Conservation (phyloP, 1,284 basidiomycete species). For the Mycena citricolor region DNA sequence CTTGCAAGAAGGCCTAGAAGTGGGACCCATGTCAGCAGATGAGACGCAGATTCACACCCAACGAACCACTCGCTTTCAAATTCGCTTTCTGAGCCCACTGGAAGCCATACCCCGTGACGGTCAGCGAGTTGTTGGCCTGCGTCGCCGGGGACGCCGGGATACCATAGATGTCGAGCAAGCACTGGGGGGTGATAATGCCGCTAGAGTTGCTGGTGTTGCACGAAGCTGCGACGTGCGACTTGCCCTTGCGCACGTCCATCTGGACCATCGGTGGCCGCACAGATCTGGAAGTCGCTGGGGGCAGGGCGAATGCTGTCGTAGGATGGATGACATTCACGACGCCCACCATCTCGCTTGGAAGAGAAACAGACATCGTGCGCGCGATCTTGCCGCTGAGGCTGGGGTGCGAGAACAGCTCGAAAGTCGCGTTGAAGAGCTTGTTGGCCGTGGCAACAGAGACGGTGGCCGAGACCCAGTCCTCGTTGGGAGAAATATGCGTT, state of each 20-base stretch:
- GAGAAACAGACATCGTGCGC: conserved; percentile 42
- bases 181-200: conserved; percentile 43
- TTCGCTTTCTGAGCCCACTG: conserved; percentile 44
- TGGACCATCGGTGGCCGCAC: conserved; percentile 15
- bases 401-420: conserved; percentile 39
- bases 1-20: conserved; percentile 37
- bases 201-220: conserved; percentile 39
- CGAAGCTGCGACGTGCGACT: conserved; percentile 26
- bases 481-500: conserved; percentile 33
- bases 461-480: conserved; percentile 42
- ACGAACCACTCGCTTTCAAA: conserved; percentile 24
- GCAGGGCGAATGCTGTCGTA: conserved; percentile 38
- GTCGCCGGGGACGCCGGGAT: conserved; percentile 36
- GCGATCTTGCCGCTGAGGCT: conserved; percentile 36
- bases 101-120: conserved; percentile 41
- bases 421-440: conserved; percentile 39
- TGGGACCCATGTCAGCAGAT: not conserved
- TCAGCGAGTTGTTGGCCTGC: conserved; percentile 37
- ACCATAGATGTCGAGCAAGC: conserved; percentile 42
- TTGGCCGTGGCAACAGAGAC: conserved; percentile 47
- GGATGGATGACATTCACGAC: conserved; percentile 44
- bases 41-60: not conserved
- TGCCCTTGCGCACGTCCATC: conserved; percentile 27
- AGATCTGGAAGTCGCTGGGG: conserved; percentile 19
- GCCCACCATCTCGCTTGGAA: conserved; percentile 37